phyloP scores from a whole-genome alignment of 306 rosid species.

The Acacia melanoxylon region DNA sequence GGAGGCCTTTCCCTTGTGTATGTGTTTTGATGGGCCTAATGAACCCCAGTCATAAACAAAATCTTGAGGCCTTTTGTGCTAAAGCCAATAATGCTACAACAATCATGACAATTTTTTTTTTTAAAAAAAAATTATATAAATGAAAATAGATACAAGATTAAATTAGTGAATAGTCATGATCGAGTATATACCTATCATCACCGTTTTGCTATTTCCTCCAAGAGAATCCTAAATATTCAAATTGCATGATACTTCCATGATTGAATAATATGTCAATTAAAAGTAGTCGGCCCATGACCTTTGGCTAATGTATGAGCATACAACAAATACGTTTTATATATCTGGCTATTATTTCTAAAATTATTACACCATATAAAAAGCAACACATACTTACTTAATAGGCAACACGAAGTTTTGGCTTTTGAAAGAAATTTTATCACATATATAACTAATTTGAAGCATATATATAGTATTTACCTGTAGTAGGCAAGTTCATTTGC shows the following conservation, averaged over 20 bases:
- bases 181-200: conserved; percentile 80
- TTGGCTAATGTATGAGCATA: conserved; percentile 7
- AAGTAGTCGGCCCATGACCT: not conserved
- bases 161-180: not conserved
- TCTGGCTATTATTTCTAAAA: conserved; percentile 6
- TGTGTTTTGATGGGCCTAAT: too few species aligned
- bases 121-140: conserved; percentile 8
- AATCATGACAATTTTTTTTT: conserved; percentile 24
- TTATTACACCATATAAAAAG: not conserved
- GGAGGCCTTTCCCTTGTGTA: too few species aligned
- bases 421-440: not conserved
- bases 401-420: not conserved
- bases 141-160: not conserved
- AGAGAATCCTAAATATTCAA: conserved; percentile 76
- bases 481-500: conserved; percentile 86
- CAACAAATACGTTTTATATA: not conserved
- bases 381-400: not conserved
- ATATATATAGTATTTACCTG: conserved; percentile 50
- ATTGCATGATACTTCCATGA: conserved; percentile 13
- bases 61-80: too few species aligned
- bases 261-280: not conserved
- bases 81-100: conserved; percentile 47
- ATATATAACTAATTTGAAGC: not conserved
- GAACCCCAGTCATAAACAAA: too few species aligned
- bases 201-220: conserved; percentile 96